Conservation (phyloP, 2,329 filamentous ascomycete species). For the Chrysoporthe deuterocubensis region DNA sequence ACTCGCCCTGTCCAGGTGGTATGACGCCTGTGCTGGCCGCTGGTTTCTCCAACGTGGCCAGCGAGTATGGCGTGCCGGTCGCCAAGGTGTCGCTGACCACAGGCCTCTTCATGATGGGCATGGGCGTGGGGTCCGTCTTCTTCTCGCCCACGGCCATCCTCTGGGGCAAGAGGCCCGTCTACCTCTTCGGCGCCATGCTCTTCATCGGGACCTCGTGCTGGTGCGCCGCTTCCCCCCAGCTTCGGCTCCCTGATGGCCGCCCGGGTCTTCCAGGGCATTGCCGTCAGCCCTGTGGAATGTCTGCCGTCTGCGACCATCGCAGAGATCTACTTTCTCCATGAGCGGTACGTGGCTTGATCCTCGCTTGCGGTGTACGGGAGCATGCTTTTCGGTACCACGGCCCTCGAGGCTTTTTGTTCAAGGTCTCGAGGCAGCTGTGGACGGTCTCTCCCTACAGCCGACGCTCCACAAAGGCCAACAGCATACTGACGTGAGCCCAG, state of each 20-base stretch:
- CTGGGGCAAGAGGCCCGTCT: conserved; percentile 88
- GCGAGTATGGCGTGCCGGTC: conserved; percentile 65
- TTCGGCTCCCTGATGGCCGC: conserved; percentile 81
- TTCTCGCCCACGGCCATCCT: conserved; percentile 90
- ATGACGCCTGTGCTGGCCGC: conserved; percentile 91
- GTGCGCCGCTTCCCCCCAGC: conserved; percentile 80
- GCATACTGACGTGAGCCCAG: background rate
- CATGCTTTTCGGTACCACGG: no score
- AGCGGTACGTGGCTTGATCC: conserved; percentile 51
- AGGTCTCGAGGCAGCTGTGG: no score
- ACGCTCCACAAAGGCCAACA: no score
- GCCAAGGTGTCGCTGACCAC: conserved; percentile 83
- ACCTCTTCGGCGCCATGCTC: conserved; percentile 75
- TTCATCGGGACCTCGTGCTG: conserved; percentile 79
- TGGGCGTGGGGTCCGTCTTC: conserved; percentile 83
- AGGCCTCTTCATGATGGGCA: conserved; percentile 90
- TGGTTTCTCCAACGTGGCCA: conserved; percentile 81
- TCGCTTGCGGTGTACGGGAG: no score
- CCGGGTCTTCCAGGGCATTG: conserved; percentile 84
- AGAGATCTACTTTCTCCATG: conserved; percentile 95
- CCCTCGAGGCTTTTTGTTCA: no score
- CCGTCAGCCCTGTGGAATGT: conserved; percentile 89
- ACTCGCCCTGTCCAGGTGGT: conserved; percentile 52
- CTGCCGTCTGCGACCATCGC: conserved; percentile 92
- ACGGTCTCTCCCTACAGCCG: background rate